Base-by-base conservation (phyloP, 176 grass and related monocot species). In the Alopecurus myosuroides region DNA sequence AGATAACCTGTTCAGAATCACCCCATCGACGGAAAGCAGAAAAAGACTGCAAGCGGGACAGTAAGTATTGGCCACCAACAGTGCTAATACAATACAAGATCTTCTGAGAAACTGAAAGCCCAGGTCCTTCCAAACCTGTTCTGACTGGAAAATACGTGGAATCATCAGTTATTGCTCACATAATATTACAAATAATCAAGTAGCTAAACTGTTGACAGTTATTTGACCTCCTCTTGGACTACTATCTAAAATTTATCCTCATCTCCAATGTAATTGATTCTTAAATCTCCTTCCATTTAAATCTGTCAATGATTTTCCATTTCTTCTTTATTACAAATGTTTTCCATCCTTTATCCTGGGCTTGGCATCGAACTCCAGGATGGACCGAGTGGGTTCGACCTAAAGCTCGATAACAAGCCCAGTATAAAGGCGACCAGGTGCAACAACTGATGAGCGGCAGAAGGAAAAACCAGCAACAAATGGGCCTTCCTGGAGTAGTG, bases 1-100 rank as follows among this genome's bases (percentile, higher is more conserved):
- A 64, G 2, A 33, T 84, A 60, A 95, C 96, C 91, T 95, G 96
- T 81, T 98, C 96, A 86, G 89, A 98, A 92, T 95, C 93, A 50
- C 96, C 96, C 96, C 93, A 98, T 71, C 96, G 79, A 34, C 91
- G 91, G 52, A 98, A 98, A 77, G 93, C 96, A 39, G 96, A 98
- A 85, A 98, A 98, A 44, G 90, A 91, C 55, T 98, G 89, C 65
- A 98, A 84, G 40, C 93, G 91, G 42, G 92, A 91, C 93, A 91
- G 92, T 74, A 95, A 15, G 84, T 98, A 98, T 62, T 89, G 96
- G 25, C 96, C 93, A 77, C 96, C 93, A 72, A 98, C 96, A 65
- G 81, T 92, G 71, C 91, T 85, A 80, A 98, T 58, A 80, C 96
- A 95, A 77, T 94, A 98, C 81, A 92, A 86, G 26, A 98, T 85